Base-by-base conservation (phyloP, 2,329 filamentous ascomycete genomes). In the Colletotrichum chrysophilum region DNA sequence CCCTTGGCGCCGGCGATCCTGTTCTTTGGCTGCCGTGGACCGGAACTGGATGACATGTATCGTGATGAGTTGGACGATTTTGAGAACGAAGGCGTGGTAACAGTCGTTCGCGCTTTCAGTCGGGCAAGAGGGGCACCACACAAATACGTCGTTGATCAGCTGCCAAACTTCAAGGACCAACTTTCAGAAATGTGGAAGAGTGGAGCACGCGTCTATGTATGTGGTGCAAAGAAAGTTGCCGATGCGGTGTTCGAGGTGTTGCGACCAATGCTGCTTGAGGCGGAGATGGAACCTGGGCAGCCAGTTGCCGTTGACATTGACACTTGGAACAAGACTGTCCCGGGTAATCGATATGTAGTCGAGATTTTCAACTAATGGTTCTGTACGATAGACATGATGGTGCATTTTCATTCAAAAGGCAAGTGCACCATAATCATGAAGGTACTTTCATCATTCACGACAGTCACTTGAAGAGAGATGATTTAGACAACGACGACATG, bases 21-120 rank as follows among this genome's bases (percentile, higher is more conserved):
- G 2, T 94, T 93, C 85, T 88, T 91, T 78, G 93, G 93, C 7
- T 94, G 92, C 80, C 89, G 90, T 16, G 81, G 85, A 7, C 88
- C 89, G 1, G 86, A 85, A 0, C 81, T 84, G 14, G 93, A 94
- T 77, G 87, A 91, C 55, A 80, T 94, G 0, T 94, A 94, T 83
- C 83, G 87, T 0, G 88, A 89, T 0, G 89, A 92, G 77, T 82
- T 94, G 5, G 87, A 88, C 16, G 81, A 80, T 8, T 95, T 94
- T 94, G 88, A 92, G 79, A 77, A 80, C 1, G 80, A 87, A 1
- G 93, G 93, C 4, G 92, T 89, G 1, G 91, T 95, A 1, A 86
- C 88, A 4, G 87, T 95, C 4, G 86, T 88, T 1, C 88, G 90
- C 77, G 91, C 92, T 0, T 94, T 89, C 80, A 92, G 90, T 65